Conservation (phyloP, 495 filamentous ascomycete species). For the Collariella sp. region DNA sequence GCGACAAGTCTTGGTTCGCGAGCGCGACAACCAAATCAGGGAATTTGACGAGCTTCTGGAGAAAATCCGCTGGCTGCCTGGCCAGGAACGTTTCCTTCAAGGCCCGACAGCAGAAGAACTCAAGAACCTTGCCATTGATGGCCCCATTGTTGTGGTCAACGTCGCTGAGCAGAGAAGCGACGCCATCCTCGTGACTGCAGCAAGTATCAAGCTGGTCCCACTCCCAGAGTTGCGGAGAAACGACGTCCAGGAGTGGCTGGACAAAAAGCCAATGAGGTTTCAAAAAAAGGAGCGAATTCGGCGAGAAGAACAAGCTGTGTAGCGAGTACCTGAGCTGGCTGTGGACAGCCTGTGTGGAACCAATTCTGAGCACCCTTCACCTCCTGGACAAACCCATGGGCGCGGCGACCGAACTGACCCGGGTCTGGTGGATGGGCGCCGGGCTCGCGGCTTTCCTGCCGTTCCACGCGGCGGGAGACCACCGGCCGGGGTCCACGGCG, state of each 20-base stretch:
- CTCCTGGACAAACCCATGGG: neutral
- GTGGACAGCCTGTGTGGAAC: neutral
- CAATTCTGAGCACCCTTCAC: neutral
- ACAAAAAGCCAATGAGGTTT: neutral
- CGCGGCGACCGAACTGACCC: too few relatives aligned
- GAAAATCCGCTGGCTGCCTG: neutral
- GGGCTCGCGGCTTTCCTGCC: neutral
- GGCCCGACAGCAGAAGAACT: neutral
- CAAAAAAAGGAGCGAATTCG: neutral
- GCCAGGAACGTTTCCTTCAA: neutral
- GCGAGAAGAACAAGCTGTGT: neutral
- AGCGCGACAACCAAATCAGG: neutral
- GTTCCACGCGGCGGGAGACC: neutral
- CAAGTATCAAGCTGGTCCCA: neutral
- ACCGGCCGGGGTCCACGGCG: neutral
- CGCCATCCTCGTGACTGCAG: neutral
- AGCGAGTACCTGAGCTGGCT: neutral
- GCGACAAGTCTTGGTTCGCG: neutral
- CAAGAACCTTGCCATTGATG: neutral
- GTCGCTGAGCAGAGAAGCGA: neutral
- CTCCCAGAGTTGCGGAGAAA: neutral
- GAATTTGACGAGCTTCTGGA: neutral
- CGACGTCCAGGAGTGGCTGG: neutral
- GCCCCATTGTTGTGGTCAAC: neutral
- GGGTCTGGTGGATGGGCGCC: constrained; percentile 2